Evolutionary conservation across 2,329 filamentous ascomycete genomes (phyloP), one percentile per base, ranked within the genome.

Genomic region (Cercospora janseana): DNA sequence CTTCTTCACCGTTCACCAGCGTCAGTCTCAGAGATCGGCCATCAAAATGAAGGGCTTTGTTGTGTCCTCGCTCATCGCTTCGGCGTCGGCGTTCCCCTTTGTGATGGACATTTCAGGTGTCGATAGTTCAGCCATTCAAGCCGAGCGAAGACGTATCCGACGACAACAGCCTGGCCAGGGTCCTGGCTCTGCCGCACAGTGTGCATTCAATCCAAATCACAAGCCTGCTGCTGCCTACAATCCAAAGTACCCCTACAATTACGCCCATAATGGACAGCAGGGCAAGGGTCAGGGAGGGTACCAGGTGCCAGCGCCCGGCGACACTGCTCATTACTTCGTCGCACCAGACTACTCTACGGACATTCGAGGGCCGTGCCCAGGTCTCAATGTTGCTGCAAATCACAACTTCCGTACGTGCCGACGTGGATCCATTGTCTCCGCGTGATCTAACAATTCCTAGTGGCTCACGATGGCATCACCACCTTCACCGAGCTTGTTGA

Each of bases 211-310:
- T 46, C 31, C 65, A 7, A 63, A 71, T 43, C 71, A 73, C 51
- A 54, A 63, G 8, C 62, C 65, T 32, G 71, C 70, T 3, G 63
- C 61, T 9, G 63, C 66, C 0, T 60, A 68, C 52, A 67, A 29
- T 13, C 6, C 40, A 51, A 42, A 66, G 45, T 71, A 63, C 49
- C 71, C 69, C 15, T 75, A 76, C 59, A 71, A 70, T 42, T 66
- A 66, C 16, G 72, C 74, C 4, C 68, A 67, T 50, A 68, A 74
- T 46, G 73, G 73, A 29, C 18, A 61, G 8, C 66, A 64, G 10
- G 73, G 73, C 4, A 71, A 65, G 5, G 69, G 67, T 2, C 63
- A 61, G 29, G 73, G 74, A 45, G 72, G 73, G 2, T 73, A 70
- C 52, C 64, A 70, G 46, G 74, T 76, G 0, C 74, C 74, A 24